These are phyloP conservation scores for Trypethelium eluteriae DNA, from an alignment of 495 filamentous ascomycete species.

Conservation along the genomic window DNA sequence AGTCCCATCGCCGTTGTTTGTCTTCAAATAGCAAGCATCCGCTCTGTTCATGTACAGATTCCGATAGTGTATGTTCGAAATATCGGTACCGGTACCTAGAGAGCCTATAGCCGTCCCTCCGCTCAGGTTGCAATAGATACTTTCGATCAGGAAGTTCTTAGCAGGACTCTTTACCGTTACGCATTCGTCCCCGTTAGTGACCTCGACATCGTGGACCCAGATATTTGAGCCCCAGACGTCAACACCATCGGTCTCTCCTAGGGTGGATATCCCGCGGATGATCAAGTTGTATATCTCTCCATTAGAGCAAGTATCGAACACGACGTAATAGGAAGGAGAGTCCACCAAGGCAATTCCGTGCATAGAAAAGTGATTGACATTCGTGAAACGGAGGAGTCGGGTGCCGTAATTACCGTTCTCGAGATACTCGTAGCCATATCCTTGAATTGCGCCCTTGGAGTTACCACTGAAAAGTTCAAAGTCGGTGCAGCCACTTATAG, in stretches of 20 bases:
- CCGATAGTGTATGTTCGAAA: neutral
- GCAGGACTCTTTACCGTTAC: conserved; percentile 23
- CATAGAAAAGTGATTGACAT: conserved; percentile 42
- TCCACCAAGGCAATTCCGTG: conserved; percentile 48
- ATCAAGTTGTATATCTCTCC: conserved; percentile 49
- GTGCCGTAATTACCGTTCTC: conserved; percentile 25
- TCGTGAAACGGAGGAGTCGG: conserved; percentile 39
- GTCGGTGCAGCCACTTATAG: conserved; percentile 42
- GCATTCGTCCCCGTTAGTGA: conserved; percentile 37
- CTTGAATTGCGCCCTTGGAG: conserved; percentile 45
- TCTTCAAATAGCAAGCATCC: conserved; percentile 5
- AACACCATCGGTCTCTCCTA: conserved; percentile 46
- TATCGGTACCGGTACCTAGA: neutral
- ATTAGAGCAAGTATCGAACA: conserved; percentile 42
- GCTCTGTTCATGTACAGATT: neutral
- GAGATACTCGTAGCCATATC: conserved; percentile 43
- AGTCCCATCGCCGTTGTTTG: neutral
- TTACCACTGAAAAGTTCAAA: conserved; percentile 47
- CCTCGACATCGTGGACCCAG: conserved; percentile 47
- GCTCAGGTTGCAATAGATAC: conserved; percentile 31
- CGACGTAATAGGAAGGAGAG: conserved; percentile 45
- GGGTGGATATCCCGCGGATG: conserved; percentile 42
- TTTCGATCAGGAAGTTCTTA: conserved; percentile 33
- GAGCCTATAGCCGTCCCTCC: conserved; percentile 30
- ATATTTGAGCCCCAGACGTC: conserved; percentile 47